Evolutionary conservation across 257 asterid species (phyloP), one percentile per base, ranked within the genome.

Genomic region (Sherardia arvensis): DNA sequence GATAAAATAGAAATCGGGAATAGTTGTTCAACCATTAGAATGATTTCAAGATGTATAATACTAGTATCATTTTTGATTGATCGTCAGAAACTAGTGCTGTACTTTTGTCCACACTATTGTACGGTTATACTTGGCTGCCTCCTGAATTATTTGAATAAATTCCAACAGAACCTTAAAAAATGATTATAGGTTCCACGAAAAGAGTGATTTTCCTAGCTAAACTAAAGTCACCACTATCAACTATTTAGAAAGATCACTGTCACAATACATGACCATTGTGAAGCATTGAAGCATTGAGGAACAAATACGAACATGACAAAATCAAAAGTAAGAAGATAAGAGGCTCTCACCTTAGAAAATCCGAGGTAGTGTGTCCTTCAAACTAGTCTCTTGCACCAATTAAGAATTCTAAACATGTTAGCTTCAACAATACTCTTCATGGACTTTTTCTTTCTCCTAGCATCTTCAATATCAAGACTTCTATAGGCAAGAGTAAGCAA

Each of bases 401-500:
- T 74, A 68, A 81, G 64, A 64, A 80, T 59, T 68, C 71, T 81
- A 64, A 79, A 80, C 72, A 88, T 64, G 62, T 85, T 81, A 64
- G 74, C 80, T 74, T 78, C 85, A 68, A 89, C 76, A 66, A 79
- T 75, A 72, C 80, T 84, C 81, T 80, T 87, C 71, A 85, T 62
- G 40, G 84, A 64, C 75, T 61, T 76, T 77, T 73, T 85, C 59
- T 65, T 61, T 77, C 77, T 79, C 78, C 79, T 82, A 36, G 69
- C 76, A 71, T 79, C 83, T 82, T 92, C 98, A 65, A 92, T 80
- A 73, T 92, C 98, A 61, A 92, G 83, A 66, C 95, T 85, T 73
- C 97, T 83, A 75, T 92, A 92, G 71, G 96, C 97, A 73, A 92
- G 85, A 70, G 87, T 77, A 74, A 92, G 91, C 84, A 92, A 78